These are phyloP conservation scores for Rhizophlyctis rosea DNA, from an alignment of 192 early-diverging fungal species.

Conservation along the genomic window DNA sequence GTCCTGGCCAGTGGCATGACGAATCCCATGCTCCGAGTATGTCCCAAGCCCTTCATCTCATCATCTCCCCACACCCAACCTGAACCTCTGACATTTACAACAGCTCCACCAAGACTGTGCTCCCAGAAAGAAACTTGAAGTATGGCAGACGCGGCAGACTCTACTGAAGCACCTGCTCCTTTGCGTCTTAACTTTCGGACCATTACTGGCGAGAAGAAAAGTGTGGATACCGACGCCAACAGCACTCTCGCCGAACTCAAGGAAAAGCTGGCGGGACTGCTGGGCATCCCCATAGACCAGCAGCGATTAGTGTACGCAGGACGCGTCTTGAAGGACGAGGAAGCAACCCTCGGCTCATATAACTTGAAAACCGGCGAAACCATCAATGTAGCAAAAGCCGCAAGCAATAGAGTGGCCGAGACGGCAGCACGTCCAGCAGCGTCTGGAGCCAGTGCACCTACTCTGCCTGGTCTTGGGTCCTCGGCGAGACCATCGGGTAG, in stretches of 20 bases:
- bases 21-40: too few species aligned
- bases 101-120: too few species aligned
- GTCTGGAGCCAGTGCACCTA: too few species aligned
- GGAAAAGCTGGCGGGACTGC: conserved; percentile 52
- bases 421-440: conserved; percentile 2
- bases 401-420: conserved; percentile 9
- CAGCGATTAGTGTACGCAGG: conserved; percentile 85
- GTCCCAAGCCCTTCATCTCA: too few species aligned
- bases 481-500: too few species aligned
- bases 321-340: conserved; percentile 78
- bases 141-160: too few species aligned
- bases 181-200: neutral
- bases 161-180: too few species aligned
- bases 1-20: too few species aligned
- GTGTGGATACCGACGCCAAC: neutral
- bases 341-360: conserved; percentile 59
- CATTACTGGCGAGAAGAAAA: neutral
- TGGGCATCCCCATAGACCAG: conserved; percentile 54
- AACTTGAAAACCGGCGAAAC: conserved; percentile 71
- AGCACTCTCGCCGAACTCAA: conserved; percentile 63
- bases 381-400: conserved; percentile 72
- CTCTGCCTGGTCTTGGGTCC: too few species aligned
- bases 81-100: too few species aligned
- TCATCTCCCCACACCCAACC: too few species aligned
- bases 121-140: too few species aligned